phyloP scores from a whole-genome alignment of 2,329 filamentous ascomycete species.

The Apiospora rasikravindrae region DNA sequence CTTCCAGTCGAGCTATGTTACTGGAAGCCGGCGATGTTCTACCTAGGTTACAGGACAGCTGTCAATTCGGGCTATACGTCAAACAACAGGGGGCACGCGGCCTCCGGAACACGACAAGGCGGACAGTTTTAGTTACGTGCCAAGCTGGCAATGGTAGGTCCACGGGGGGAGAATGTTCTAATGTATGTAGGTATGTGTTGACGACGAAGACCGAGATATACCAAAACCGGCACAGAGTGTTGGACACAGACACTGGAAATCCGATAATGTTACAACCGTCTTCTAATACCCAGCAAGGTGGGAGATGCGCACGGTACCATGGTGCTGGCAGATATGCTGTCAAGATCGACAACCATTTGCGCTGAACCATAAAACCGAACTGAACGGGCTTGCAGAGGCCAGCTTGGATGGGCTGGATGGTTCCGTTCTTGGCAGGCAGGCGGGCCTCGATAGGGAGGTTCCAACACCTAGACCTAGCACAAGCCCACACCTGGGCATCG shows the following conservation, averaged over 20 bases:
- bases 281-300: background rate
- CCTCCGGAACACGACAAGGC: background rate
- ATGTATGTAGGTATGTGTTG: background rate
- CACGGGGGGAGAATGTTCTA: background rate
- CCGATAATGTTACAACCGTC: background rate
- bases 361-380: background rate
- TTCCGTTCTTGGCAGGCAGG: background rate
- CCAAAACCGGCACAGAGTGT: background rate
- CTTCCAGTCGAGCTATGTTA: background rate
- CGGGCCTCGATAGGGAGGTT: no score
- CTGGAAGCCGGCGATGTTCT: slow-evolving; percentile 4
- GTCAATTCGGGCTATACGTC: background rate
- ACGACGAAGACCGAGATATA: background rate
- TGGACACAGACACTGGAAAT: background rate
- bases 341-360: slow-evolving; percentile 5
- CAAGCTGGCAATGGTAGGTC: slow-evolving; percentile 1
- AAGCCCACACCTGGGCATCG: no score
- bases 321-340: background rate
- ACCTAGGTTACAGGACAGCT: slow-evolving; percentile 10
- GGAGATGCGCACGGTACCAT: background rate
- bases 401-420: background rate
- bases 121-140: background rate
- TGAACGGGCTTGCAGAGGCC: background rate
- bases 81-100: slow-evolving; percentile 1
- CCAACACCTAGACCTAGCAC: no score